Evolutionary conservation across 1,139 yeast genomes (phyloP).

Genomic region (Diutina neorugosa): DNA sequence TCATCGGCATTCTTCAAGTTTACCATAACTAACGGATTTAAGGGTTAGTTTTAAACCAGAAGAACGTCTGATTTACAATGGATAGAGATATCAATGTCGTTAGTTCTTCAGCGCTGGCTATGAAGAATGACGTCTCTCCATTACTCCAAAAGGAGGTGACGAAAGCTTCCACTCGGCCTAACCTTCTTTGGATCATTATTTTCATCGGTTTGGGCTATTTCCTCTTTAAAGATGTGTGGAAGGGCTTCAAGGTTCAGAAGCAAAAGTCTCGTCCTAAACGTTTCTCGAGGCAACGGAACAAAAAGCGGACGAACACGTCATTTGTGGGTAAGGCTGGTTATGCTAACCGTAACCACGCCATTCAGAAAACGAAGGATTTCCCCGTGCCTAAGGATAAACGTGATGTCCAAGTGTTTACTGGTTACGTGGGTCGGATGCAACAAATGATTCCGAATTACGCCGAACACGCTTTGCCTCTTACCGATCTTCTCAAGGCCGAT

Average conservation of each 20-base stretch:
- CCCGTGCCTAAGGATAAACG: not conserved
- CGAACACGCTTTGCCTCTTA: not conserved
- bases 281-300: too few relatives aligned
- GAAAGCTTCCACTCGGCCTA: not conserved
- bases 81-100: not conserved
- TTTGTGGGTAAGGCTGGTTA: not conserved
- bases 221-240: too few relatives aligned
- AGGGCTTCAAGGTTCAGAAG: too few relatives aligned
- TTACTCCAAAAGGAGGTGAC: too few relatives aligned
- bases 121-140: not conserved
- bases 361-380: too few relatives aligned
- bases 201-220: too few relatives aligned
- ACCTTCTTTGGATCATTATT: too few relatives aligned
- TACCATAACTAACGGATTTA: not conserved
- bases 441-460: not conserved
- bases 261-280: too few relatives aligned
- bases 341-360: not conserved
- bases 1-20: not conserved
- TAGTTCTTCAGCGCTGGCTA: not conserved
- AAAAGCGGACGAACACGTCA: not conserved
- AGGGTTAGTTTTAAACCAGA: not conserved
- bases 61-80: not conserved
- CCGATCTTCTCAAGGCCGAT: not conserved
- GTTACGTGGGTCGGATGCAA: not conserved
- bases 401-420: not conserved